phyloP scores from a whole-genome alignment of 306 rosid species.

The Pyrus bretschneideri region DNA sequence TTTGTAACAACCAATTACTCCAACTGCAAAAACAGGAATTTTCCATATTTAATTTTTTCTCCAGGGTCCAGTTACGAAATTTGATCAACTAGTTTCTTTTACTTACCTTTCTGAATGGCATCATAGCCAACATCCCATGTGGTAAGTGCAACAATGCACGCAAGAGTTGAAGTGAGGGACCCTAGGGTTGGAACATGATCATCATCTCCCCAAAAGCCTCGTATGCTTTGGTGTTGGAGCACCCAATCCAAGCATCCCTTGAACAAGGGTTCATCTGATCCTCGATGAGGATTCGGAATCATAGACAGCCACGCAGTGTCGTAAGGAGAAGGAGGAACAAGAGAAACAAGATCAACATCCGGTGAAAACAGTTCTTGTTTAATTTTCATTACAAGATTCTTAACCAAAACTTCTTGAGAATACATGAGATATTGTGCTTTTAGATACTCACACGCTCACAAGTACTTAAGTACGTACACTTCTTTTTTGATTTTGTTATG shows the following conservation, averaged over 20 bases:
- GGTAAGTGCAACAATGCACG: slow-evolving; percentile 8
- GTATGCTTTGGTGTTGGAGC: not conserved
- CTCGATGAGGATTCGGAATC: slow-evolving; percentile 4
- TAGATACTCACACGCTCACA: not conserved
- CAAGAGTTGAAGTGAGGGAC: slow-evolving; percentile 14
- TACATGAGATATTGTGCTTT: not conserved
- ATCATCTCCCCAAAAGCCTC: slow-evolving; percentile 7
- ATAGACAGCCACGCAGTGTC: slow-evolving; percentile 16
- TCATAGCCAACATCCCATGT: slow-evolving; percentile 9
- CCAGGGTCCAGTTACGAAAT: no score
- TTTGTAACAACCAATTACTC: not conserved
- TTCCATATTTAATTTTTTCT: not conserved
- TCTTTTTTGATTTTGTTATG: not conserved
- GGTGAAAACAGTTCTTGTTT: not conserved
- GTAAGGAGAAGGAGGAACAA: slow-evolving; percentile 10
- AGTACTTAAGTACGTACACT: not conserved
- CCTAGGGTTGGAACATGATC: not conserved
- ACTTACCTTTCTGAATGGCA: slow-evolving; percentile 4
- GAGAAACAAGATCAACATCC: not conserved
- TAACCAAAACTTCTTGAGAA: not conserved
- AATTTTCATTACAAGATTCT: not conserved
- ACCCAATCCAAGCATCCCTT: slow-evolving; percentile 12
- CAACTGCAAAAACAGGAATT: not conserved
- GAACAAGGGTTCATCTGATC: slow-evolving; percentile 2
- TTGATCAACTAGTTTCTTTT: no score